Conservation (phyloP, 2,329 filamentous ascomycete genomes). For the Lachnellula occidentalis region DNA sequence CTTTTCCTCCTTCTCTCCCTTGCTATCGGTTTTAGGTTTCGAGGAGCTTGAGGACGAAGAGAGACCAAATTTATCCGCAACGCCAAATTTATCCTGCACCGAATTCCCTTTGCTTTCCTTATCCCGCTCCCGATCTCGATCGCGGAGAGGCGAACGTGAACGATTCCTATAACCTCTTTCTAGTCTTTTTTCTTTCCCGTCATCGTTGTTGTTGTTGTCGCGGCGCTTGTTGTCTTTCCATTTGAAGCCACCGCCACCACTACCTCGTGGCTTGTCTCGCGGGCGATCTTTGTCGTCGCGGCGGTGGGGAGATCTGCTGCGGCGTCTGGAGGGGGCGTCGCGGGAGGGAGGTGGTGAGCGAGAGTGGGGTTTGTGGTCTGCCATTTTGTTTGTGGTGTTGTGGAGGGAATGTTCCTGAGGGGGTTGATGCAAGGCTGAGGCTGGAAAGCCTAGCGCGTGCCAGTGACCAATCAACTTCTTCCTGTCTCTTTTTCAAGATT, state of each 20-base stretch:
- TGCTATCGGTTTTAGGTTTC: constrained; percentile 5
- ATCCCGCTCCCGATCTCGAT: constrained; percentile 24
- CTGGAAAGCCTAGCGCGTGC: background rate
- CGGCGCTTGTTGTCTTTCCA: constrained; percentile 49
- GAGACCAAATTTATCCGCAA: constrained; percentile 29
- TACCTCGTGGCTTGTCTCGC: constrained; percentile 20
- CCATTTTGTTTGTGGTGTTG: constrained; percentile 12
- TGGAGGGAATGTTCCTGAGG: background rate
- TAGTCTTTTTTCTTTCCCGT: constrained; percentile 42
- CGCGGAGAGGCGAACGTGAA: constrained; percentile 33
- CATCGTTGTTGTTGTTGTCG: constrained; percentile 40
- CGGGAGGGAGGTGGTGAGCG: constrained; percentile 21
- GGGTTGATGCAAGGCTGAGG: constrained; percentile 1
- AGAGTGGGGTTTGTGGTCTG: constrained; percentile 22
- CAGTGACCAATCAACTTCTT: too few species aligned
- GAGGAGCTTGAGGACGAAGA: constrained; percentile 1
- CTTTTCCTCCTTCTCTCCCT: background rate
- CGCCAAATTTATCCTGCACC: constrained; percentile 28
- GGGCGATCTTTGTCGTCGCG: constrained; percentile 32
- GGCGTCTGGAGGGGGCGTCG: constrained; percentile 27
- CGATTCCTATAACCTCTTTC: constrained; percentile 48
- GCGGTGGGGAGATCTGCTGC: constrained; percentile 37
- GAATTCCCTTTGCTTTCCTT: constrained; percentile 5
- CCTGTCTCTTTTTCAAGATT: too few species aligned
- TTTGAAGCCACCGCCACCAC: constrained; percentile 45